Base-by-base conservation (phyloP, 805 yeast genomes). In the Candida qinlingensis region DNA sequence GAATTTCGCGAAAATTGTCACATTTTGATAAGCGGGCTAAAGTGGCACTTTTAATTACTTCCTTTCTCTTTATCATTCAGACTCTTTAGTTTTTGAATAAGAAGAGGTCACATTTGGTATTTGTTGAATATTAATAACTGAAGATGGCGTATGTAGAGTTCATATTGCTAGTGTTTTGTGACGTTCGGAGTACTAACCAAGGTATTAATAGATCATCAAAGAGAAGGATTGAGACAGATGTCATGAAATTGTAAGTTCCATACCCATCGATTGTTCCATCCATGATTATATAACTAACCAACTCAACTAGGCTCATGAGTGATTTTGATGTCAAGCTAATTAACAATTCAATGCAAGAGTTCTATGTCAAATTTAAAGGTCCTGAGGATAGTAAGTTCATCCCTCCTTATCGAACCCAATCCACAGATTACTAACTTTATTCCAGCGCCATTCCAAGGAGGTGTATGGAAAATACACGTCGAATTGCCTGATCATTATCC, bases 401-500 rank as follows among this genome's bases (percentile, higher is more conserved):
- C n/a, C 10, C 27, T 3, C 7, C 37, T 35, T 19, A 13, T 19
- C 8, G 3, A 25, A 11, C n/a, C 9, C n/a, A 28, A 12, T 37
- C 13, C 26, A 36, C 31, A 19, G 8, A 9, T 10, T 30, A 45
- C 50, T 46, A 44, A 50, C 46, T 6, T 28, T 35, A 13, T 34
- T 29, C 9, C 35, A 70, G 73, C 98, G 1, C 96, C 96, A 5
- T 92, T 90, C 65, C 88, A 85, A 57, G 87, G 87, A 1, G 98
- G 98, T 0, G 71, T 76, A 3, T 92, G 98, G 97, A 83, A 83
- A 61, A 73, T 92, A 34, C 89, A 89, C 60, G 97, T 92, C 13
- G 97, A 92, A 62, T 73, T 92, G 49, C 98, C 98, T 2, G 96
- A 88, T 62, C 95, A 87, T 61, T 92, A 92, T 60, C 99, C 99